Evolutionary conservation across 352 stramenopile genomes (phyloP).

Genomic region (Aphanomyces cochlioides): DNA sequence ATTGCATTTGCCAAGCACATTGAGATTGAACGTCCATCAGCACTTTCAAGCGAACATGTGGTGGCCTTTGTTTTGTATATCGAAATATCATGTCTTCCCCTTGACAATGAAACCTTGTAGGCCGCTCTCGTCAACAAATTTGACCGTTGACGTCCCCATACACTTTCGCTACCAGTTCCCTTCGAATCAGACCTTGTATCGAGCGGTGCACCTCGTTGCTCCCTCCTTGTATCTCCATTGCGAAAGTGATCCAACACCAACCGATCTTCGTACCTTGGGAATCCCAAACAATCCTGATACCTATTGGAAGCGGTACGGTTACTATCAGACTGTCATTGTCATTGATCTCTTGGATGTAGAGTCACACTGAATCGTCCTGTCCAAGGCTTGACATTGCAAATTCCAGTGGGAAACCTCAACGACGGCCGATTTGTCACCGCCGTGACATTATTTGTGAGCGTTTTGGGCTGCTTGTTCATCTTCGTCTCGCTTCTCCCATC

Average conservation of each 20-base stretch:
- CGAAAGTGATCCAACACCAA: neutral
- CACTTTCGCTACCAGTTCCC: slow-evolving; percentile 43
- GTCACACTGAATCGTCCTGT: neutral
- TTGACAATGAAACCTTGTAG: neutral
- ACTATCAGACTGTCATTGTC: neutral
- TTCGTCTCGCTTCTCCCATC: slow-evolving; percentile 14
- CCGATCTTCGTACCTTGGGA: neutral
- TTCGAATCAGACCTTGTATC: slow-evolving; percentile 33
- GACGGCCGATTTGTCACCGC: slow-evolving; percentile 18
- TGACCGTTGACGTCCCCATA: slow-evolving; percentile 32
- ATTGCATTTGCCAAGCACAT: slow-evolving; percentile 29
- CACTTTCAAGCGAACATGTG: slow-evolving; percentile 24
- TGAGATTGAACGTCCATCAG: slow-evolving; percentile 28
- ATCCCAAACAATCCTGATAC: neutral
- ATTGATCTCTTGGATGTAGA: neutral
- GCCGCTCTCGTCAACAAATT: neutral
- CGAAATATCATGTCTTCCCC: neutral
- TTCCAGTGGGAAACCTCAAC: slow-evolving; percentile 25
- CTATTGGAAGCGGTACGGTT: neutral
- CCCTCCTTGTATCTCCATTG: slow-evolving; percentile 34
- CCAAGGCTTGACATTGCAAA: neutral
- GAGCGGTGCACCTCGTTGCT: slow-evolving; percentile 29
- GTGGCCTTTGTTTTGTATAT: slow-evolving; percentile 35
- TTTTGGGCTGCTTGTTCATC: slow-evolving; percentile 17
- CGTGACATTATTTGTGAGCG: slow-evolving; percentile 25